These are phyloP conservation scores for Scutellaria galericulata DNA, from an alignment of 257 asterid genomes.

Conservation along the genomic window DNA sequence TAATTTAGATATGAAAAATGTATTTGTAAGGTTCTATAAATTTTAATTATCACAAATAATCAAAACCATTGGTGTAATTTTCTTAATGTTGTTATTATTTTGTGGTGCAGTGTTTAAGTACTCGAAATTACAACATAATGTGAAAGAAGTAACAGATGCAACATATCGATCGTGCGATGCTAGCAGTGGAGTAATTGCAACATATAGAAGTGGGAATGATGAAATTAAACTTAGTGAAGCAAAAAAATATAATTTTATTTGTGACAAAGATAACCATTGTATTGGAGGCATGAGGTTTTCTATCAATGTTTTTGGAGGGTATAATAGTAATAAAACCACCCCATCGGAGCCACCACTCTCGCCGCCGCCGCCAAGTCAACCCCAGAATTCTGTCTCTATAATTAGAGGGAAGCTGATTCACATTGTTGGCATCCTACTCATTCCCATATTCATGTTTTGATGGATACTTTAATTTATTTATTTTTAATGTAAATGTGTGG, in stretches of 20 bases:
- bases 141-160: slow-evolving; percentile 32
- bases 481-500: background rate
- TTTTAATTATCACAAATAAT: background rate
- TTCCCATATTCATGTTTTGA: background rate
- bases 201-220: slow-evolving; percentile 27
- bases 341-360: background rate
- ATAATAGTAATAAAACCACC: slow-evolving; percentile 5
- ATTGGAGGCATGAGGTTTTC: slow-evolving; percentile 36
- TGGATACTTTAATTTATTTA: background rate
- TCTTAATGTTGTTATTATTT: too few relatives aligned
- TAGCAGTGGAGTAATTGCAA: slow-evolving; percentile 26
- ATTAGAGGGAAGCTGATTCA: slow-evolving; percentile 9
- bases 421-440: background rate
- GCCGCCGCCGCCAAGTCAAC: slow-evolving; percentile 6
- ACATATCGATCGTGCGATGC: slow-evolving; percentile 33
- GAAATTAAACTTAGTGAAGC: slow-evolving; percentile 25
- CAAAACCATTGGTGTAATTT: background rate
- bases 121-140: slow-evolving; percentile 32
- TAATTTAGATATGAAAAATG: too few relatives aligned
- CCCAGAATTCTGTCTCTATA: slow-evolving; percentile 7
- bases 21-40: too few relatives aligned
- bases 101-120: slow-evolving; percentile 26
- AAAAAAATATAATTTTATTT: slow-evolving; percentile 26
- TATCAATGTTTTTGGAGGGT: slow-evolving; percentile 10
- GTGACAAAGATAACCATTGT: slow-evolving; percentile 33